These are phyloP conservation scores for Eimeria acervulina DNA, from an alignment of 169 alveolate species.

Conservation along the genomic window DNA sequence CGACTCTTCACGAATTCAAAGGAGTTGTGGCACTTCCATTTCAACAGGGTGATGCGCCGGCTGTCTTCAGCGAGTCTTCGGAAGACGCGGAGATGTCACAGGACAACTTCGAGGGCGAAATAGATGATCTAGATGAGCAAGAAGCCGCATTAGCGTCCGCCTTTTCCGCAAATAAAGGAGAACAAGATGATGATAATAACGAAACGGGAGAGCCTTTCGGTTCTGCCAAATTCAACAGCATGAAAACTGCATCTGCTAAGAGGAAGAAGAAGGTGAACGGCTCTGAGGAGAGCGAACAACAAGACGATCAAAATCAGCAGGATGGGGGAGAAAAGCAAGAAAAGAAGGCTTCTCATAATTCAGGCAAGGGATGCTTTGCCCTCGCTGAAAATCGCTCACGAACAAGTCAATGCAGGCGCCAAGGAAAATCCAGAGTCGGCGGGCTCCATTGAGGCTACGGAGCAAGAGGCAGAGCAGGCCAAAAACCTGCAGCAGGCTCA, in stretches of 20 bases:
- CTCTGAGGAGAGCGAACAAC: neutral
- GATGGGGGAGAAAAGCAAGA: neutral
- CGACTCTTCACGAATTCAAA: neutral
- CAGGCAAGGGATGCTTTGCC: neutral
- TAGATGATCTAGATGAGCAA: slow-evolving; percentile 12
- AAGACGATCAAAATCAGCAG: neutral
- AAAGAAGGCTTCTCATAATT: neutral
- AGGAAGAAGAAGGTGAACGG: neutral
- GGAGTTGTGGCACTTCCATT: neutral
- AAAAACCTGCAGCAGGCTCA: slow-evolving; percentile 14
- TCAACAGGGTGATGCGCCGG: neutral
- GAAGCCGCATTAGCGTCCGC: neutral
- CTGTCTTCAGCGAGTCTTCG: neutral
- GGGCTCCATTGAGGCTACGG: slow-evolving; percentile 36
- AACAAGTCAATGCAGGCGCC: neutral
- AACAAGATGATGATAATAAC: slow-evolving; percentile 6
- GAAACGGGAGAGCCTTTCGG: neutral
- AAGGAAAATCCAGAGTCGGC: neutral
- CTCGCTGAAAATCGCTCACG: neutral
- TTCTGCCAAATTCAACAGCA: neutral
- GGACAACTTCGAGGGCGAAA: neutral
- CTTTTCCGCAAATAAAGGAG: neutral
- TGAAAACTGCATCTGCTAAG: neutral
- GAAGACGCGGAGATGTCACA: neutral
- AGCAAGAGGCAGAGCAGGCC: slow-evolving; percentile 25